These are phyloP conservation scores for Aspergillus persii DNA, from an alignment of 2,329 filamentous ascomycete species.

Conservation along the genomic window DNA sequence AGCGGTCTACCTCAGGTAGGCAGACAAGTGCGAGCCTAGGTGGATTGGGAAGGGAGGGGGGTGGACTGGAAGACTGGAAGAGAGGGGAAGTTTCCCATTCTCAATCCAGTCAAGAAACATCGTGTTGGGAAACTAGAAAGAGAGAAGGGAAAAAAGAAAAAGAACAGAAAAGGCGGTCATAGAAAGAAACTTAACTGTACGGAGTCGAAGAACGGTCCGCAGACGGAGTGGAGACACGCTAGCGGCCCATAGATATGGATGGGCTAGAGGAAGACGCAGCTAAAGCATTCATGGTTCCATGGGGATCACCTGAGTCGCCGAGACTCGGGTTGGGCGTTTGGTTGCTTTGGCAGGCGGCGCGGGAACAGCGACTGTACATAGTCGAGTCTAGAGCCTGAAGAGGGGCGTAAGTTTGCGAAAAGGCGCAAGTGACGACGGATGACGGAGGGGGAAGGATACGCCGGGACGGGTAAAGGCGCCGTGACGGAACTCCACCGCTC, in stretches of 20 bases:
- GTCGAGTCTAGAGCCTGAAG: conserved; percentile 19
- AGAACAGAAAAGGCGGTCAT: conserved; percentile 13
- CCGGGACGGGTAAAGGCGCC: conserved; percentile 29
- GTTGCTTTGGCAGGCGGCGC: conserved; percentile 12
- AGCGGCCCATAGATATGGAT: conserved; percentile 39
- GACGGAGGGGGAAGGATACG: conserved; percentile 19
- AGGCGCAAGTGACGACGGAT: conserved; percentile 17
- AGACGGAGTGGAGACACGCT: conserved; percentile 24
- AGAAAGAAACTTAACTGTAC: conserved; percentile 10
- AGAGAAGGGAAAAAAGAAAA: neutral
- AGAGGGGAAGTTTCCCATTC: neutral
- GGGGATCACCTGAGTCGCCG: conserved; percentile 32
- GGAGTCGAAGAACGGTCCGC: conserved; percentile 18
- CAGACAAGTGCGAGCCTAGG: neutral
- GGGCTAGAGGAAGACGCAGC: conserved; percentile 28
- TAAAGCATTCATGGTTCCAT: conserved; percentile 26
- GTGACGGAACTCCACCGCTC: conserved; percentile 24
- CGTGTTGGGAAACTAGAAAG: neutral
- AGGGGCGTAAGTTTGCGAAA: conserved; percentile 18
- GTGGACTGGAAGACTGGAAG: neutral
- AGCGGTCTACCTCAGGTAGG: neutral
- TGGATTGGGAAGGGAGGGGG: neutral
- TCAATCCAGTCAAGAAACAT: neutral
- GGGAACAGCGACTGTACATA: conserved; percentile 4
- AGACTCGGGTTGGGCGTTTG: conserved; percentile 23